Conservation (phyloP, 2,329 filamentous ascomycete species). For the Xylariaceae sp. region DNA sequence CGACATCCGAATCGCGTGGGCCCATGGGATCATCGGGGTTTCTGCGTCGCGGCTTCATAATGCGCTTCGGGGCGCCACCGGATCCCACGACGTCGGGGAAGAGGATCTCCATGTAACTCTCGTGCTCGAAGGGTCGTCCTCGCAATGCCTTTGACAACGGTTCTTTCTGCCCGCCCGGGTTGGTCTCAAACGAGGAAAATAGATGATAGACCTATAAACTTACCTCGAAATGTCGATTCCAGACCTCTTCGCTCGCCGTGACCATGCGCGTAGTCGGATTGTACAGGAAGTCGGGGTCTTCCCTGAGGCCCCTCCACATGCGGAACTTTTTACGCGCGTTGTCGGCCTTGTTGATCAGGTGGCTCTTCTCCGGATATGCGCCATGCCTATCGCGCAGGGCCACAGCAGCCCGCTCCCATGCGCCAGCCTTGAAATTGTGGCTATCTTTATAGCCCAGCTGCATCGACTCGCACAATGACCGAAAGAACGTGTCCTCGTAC, state of each 20-base stretch:
- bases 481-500: constrained; percentile 56
- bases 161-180: constrained; percentile 42
- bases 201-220: constrained; percentile 19
- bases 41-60: constrained; percentile 50
- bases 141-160: constrained; percentile 52
- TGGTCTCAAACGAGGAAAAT: constrained; percentile 1
- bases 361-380: constrained; percentile 54
- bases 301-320: constrained; percentile 53
- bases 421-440: constrained; percentile 57
- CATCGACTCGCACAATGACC: constrained; percentile 55
- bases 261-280: constrained; percentile 46
- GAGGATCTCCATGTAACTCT: constrained; percentile 55
- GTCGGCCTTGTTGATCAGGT: constrained; percentile 59
- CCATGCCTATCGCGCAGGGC: constrained; percentile 50
- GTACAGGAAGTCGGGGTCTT: constrained; percentile 53
- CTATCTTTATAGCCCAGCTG: constrained; percentile 50
- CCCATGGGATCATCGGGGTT: constrained; percentile 41
- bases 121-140: constrained; percentile 54
- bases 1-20: constrained; percentile 43
- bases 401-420: constrained; percentile 52
- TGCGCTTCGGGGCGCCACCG: constrained; percentile 53
- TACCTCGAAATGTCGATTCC: constrained; percentile 53
- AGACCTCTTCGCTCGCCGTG: constrained; percentile 51
- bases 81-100: constrained; percentile 57
- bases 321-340: constrained; percentile 58